Evolutionary conservation across 2,329 filamentous ascomycete species (phyloP).

Genomic region (Sphaerostilbella broomeana): DNA sequence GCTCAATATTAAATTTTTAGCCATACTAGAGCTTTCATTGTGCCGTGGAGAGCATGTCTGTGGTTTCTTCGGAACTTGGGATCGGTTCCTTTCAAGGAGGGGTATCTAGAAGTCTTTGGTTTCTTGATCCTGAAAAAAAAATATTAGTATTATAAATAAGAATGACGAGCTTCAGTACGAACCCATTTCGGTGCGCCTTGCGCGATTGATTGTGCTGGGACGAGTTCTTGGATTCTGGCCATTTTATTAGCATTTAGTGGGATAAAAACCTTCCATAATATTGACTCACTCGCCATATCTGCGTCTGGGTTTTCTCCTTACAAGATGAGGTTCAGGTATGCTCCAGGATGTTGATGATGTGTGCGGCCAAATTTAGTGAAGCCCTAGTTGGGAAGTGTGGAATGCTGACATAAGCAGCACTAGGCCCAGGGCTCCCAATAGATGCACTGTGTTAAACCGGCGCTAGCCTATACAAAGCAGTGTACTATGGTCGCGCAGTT

Average conservation of each 20-base stretch:
- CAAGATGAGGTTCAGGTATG: no score
- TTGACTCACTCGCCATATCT: slow-evolving; percentile 7
- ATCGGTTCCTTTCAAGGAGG: slow-evolving; percentile 96
- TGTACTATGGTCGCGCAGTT: no score
- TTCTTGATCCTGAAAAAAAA: slow-evolving; percentile 97
- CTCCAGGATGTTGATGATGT: no score
- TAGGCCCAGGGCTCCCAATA: no score
- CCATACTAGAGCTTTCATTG: slow-evolving; percentile 91
- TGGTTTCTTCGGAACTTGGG: slow-evolving; percentile 99
- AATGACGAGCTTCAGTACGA: slow-evolving; percentile 36
- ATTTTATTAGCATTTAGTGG: neutral
- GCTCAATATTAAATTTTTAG: slow-evolving; percentile 18
- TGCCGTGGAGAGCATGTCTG: slow-evolving; percentile 98
- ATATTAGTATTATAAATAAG: no score
- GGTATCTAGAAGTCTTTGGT: slow-evolving; percentile 98
- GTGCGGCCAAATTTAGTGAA: no score
- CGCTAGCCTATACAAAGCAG: no score
- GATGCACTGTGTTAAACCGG: no score
- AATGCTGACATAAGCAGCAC: no score
- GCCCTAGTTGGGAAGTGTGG: no score
- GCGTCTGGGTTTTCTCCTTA: neutral
- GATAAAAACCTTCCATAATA: neutral
- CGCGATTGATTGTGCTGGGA: slow-evolving; percentile 97
- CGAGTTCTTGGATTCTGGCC: slow-evolving; percentile 97
- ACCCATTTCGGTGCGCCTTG: slow-evolving; percentile 99